These are phyloP conservation scores for Primulina eburnea DNA, from an alignment of 257 asterid genomes.

Conservation along the genomic window DNA sequence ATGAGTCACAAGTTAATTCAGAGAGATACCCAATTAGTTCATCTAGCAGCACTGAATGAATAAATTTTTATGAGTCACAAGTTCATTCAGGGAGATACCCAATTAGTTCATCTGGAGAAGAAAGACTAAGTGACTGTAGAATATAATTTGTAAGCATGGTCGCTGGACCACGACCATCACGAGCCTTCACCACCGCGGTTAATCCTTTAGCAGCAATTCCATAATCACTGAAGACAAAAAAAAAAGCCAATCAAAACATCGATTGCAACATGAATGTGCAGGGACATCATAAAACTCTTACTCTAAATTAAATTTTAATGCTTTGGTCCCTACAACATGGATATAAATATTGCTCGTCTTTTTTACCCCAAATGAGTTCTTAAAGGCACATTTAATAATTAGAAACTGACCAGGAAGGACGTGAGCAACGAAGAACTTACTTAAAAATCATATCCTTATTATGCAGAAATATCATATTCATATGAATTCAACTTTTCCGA, in stretches of 20 bases:
- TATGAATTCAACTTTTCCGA: neutral
- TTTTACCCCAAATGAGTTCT: neutral
- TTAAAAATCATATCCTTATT: neutral
- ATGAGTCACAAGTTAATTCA: conserved; percentile 1
- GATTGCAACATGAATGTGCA: neutral
- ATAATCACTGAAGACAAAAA: conserved; percentile 70
- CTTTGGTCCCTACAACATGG: neutral
- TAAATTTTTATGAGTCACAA: conserved; percentile 11
- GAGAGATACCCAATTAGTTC: neutral
- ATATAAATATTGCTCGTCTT: neutral
- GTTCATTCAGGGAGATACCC: conserved; percentile 47
- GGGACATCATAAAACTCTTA: neutral
- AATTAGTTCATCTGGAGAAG: conserved; percentile 88
- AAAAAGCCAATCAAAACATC: conserved; percentile 7
- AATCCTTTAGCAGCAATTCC: conserved; percentile 93
- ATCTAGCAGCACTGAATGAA: conserved; percentile 4
- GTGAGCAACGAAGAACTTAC: neutral
- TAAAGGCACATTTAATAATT: neutral
- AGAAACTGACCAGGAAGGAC: too few relatives aligned
- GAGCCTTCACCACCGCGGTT: conserved; percentile 82
- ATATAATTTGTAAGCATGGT: conserved; percentile 67
- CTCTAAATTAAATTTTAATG: neutral
- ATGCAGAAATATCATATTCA: neutral
- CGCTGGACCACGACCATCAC: conserved; percentile 91
- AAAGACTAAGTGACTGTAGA: conserved; percentile 63